A percentile compares a stretch with the other conserved stretches of the same genome.
These are phyloP conservation scores for Myxozyma melibiosi DNA, from an alignment of 805 yeast genomes.

Conservation along the genomic window DNA sequence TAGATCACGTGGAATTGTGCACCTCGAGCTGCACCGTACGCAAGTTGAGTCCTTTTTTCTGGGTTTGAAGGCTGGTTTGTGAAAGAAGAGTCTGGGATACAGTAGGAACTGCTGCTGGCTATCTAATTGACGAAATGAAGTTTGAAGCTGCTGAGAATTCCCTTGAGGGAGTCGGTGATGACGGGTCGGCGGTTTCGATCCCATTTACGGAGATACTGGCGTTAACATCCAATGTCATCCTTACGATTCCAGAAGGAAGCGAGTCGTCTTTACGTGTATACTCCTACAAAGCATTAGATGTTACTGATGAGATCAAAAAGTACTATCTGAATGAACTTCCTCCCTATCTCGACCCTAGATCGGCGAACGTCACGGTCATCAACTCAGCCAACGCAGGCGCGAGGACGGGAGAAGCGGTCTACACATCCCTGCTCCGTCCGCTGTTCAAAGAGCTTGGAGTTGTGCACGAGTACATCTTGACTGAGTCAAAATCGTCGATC, in stretches of 20 bases:
- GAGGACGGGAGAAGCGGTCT: conserved; percentile 35
- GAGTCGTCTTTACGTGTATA: neutral
- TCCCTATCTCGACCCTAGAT: conserved; percentile 7
- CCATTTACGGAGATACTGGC: no score
- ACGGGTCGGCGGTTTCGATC: neutral
- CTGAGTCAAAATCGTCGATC: conserved; percentile 39
- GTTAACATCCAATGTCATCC: neutral
- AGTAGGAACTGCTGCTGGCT: no score
- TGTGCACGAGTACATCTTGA: conserved; percentile 43
- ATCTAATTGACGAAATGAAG: neutral
- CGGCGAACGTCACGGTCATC: conserved; percentile 39
- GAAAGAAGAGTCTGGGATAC: neutral
- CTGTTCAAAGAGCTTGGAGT: conserved; percentile 41
- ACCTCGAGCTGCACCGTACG: no score
- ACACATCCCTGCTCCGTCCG: conserved; percentile 41
- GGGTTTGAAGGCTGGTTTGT: neutral
- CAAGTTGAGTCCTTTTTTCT: no score
- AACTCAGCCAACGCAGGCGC: conserved; percentile 42
- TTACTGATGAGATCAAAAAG: neutral
- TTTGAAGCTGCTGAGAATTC: neutral
- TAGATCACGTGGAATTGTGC: no score
- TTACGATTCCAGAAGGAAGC: neutral
- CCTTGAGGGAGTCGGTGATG: neutral
- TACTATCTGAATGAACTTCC: conserved; percentile 12
- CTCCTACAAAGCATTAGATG: neutral